A percentile compares a stretch with the other conserved stretches of the same genome.
These are phyloP conservation scores for Malassezia slooffiae DNA, from an alignment of 1,284 basidiomycete species.

Conservation along the genomic window DNA sequence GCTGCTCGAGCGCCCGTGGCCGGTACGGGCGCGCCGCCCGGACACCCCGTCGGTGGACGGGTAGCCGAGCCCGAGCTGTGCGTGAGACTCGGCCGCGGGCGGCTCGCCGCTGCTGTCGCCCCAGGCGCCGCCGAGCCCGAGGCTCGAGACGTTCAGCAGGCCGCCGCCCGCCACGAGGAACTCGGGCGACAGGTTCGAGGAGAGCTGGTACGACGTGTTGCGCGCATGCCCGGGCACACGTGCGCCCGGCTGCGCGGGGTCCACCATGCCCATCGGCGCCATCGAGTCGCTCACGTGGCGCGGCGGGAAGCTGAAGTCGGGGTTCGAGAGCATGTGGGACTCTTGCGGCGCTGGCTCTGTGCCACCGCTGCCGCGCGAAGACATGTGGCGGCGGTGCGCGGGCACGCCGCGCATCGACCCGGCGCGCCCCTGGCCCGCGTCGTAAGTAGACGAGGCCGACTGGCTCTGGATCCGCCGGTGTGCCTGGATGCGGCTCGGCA, in stretches of 20 bases:
- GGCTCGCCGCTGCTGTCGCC: no score
- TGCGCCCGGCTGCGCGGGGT: not conserved
- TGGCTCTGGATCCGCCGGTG: slow-evolving; percentile 81
- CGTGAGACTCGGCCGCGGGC: slow-evolving; percentile 17
- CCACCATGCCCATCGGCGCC: not conserved
- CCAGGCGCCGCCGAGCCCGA: slow-evolving; percentile 24
- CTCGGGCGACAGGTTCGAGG: slow-evolving; percentile 34
- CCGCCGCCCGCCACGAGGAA: slow-evolving; percentile 45
- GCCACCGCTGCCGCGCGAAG: not conserved
- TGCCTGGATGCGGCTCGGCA: slow-evolving; percentile 59
- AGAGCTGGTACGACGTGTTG: slow-evolving; percentile 39
- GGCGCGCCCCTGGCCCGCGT: not conserved
- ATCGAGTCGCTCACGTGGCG: not conserved
- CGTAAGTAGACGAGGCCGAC: not conserved
- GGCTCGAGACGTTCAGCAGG: slow-evolving; percentile 27
- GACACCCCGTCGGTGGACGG: slow-evolving; percentile 18
- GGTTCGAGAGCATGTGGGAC: not conserved
- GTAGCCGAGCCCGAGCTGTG: slow-evolving; percentile 13
- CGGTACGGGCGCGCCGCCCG: not conserved
- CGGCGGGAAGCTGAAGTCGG: slow-evolving; percentile 5
- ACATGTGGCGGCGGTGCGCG: not conserved
- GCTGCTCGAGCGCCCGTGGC: slow-evolving; percentile 21
- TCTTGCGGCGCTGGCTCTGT: not conserved
- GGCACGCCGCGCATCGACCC: not conserved
- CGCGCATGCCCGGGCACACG: slow-evolving; percentile 2